A percentile compares a stretch with the other conserved stretches of the same genome.
Evolutionary conservation across 306 rosid species (phyloP).

Genomic region (Vigna nakashimae): DNA sequence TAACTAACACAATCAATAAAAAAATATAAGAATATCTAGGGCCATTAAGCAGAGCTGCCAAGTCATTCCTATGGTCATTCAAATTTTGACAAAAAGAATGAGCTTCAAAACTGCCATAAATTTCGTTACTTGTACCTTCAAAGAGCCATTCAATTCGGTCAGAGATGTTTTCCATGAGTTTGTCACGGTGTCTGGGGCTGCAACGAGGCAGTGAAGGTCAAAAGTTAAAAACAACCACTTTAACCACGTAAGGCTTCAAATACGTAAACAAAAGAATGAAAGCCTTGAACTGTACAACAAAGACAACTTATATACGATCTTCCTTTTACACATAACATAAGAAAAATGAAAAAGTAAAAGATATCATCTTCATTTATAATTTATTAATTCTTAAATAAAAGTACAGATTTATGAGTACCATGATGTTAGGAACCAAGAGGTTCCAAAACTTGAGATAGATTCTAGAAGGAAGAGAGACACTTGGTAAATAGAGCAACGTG

Average conservation of each 20-base stretch:
- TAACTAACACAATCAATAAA: neutral
- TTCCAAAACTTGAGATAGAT: neutral
- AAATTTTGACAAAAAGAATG: conserved; percentile 23
- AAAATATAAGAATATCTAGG: neutral
- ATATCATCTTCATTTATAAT: conserved; percentile 20
- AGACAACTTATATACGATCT: conserved; percentile 19
- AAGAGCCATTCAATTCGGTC: conserved; percentile 55
- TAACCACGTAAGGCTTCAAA: conserved; percentile 28
- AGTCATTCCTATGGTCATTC: neutral
- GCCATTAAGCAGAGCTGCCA: conserved; percentile 20
- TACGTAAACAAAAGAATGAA: conserved; percentile 20
- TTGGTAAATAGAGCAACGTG: neutral
- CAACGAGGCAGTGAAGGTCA: conserved; percentile 47
- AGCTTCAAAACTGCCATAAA: conserved; percentile 20
- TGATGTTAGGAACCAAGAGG: conserved; percentile 18
- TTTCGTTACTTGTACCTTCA: conserved; percentile 61
- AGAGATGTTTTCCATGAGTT: conserved; percentile 56
- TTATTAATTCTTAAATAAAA: conserved; percentile 11
- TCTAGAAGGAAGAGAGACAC: conserved; percentile 2
- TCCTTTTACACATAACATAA: conserved; percentile 10
- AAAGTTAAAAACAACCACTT: conserved; percentile 36
- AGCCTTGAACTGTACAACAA: conserved; percentile 32
- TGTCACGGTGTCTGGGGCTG: conserved; percentile 43
- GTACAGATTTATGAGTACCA: conserved; percentile 14
- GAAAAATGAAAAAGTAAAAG: conserved; percentile 15